A percentile compares a stretch with the other conserved stretches of the same genome.
Evolutionary conservation across 2,329 filamentous ascomycete genomes (phyloP).

Genomic region (Colletotrichum graminicola): DNA sequence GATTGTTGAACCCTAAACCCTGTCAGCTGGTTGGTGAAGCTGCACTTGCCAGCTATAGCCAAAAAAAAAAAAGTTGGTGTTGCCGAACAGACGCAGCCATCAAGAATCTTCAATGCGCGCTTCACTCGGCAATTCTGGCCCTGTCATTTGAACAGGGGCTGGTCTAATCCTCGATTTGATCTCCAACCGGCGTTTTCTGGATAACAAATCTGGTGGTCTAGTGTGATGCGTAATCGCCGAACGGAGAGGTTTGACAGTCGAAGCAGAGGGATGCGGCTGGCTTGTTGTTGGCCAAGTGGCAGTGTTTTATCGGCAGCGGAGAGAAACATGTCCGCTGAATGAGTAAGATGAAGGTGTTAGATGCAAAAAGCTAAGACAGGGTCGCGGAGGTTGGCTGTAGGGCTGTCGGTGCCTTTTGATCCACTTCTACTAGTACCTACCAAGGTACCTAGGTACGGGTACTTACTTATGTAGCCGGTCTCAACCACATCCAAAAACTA

Average conservation of each 20-base stretch:
- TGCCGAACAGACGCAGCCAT: not conserved
- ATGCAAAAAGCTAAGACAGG: not conserved
- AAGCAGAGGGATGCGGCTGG: not conserved
- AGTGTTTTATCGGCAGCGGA: not conserved
- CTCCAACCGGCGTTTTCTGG: not conserved
- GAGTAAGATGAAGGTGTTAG: not conserved
- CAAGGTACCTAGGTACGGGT: not conserved
- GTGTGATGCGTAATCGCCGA: not conserved
- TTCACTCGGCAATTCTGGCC: not conserved
- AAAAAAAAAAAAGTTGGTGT: not conserved
- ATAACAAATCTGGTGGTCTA: not conserved
- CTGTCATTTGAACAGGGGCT: not conserved
- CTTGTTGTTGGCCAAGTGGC: not conserved
- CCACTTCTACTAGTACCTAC: not conserved
- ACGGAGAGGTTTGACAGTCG: not conserved
- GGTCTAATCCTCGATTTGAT: not conserved
- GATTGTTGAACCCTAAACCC: not conserved
- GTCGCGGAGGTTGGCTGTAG: not conserved
- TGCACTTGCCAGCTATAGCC: not conserved
- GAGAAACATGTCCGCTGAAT: no score
- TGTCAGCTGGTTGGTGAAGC: not conserved
- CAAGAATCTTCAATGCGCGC: not conserved
- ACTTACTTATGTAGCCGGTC: no score
- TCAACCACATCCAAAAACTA: no score
- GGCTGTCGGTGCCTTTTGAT: not conserved